phyloP scores from a whole-genome alignment of 148 eudicot genomes.

The Beta vulgaris region DNA sequence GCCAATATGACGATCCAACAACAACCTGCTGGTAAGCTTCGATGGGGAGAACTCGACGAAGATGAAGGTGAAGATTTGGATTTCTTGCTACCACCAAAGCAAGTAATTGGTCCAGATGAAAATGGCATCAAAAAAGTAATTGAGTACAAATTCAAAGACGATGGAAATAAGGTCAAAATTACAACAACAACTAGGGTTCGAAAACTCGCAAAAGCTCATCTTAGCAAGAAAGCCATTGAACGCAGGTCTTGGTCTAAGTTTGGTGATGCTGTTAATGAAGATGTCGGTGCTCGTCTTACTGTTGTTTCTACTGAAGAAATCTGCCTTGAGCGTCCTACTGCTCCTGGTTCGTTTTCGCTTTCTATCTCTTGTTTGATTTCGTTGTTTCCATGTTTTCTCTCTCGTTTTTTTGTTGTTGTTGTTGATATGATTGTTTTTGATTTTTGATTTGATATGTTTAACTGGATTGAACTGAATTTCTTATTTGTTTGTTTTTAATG shows the following conservation, averaged over 20 bases:
- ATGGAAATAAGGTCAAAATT: conserved; percentile 63
- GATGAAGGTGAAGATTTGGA: conserved; percentile 56
- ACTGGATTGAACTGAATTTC: too few relatives aligned
- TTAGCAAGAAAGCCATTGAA: conserved; percentile 71
- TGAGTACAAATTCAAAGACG: conserved; percentile 68
- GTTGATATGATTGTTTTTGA: neutral
- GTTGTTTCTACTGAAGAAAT: conserved; percentile 91
- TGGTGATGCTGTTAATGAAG: conserved; percentile 73
- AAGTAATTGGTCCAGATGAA: conserved; percentile 65
- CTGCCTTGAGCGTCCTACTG: conserved; percentile 53
- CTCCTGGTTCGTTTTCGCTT: conserved; percentile 41
- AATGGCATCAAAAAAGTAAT: conserved; percentile 63
- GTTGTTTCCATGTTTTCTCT: too few relatives aligned
- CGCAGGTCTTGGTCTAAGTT: conserved; percentile 74
- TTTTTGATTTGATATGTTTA: neutral
- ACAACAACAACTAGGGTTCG: conserved; percentile 66
- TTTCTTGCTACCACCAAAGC: conserved; percentile 60
- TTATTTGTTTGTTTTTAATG: neutral
- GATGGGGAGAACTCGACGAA: conserved; percentile 74
- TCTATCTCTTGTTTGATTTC: neutral
- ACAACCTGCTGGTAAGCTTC: conserved; percentile 36
- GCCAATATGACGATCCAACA: too few relatives aligned
- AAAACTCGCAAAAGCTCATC: conserved; percentile 57
- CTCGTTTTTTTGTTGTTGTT: neutral
- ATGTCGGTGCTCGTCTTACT: conserved; percentile 56